Evolutionary conservation across 2,329 filamentous ascomycete genomes (phyloP), one percentile per base, ranked within the genome.

Genomic region (Neopestalotiopsis sp.): DNA sequence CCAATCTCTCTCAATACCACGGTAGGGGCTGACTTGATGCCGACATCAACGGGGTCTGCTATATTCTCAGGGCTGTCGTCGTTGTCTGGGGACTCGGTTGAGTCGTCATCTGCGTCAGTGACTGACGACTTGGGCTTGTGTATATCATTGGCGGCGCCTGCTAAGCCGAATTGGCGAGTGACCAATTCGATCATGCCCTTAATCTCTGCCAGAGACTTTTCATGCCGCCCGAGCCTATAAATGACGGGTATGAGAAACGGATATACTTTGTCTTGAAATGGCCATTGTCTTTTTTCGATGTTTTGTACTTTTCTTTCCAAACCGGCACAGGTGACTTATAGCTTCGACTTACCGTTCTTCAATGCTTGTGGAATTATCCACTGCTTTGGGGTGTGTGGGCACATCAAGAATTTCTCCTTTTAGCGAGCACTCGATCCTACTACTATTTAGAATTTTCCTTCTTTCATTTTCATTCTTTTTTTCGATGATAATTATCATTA

Each of bases 1-100:
- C 74, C 74, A 65, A 79, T 79, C 62, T 75, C 76, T 64, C 77
- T 74, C 28, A 79, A 60, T 17, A 79, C 77, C 12, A 75, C 76
- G 13, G 78, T 73, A 0, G 77, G 77, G 2, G 77, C 77, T 1
- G 76, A 76, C 34, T 77, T 74, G 12, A 74, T 74, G 24, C 75
- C 76, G 32, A 74, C 76, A 65, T 79, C 77, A 40, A 76, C 76
- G 10, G 77, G 77, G 14, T 71, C 72, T 24, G 74, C 73, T 34
- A 78, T 71, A 66, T 75, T 76, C 66, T 76, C 75, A 1, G 74
- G 75, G 64, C 71, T 69, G 1, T 61, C 65, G 17, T 74, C 73
- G 5, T 74, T 71, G 24, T 71, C 70, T 17, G 57, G 64, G 17
- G 69, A 67, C 7, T 66, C 59, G n/a, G 69, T 58, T 38, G 68